phyloP scores from a whole-genome alignment of 305 asterid species.

The Plantago lanceolata region DNA sequence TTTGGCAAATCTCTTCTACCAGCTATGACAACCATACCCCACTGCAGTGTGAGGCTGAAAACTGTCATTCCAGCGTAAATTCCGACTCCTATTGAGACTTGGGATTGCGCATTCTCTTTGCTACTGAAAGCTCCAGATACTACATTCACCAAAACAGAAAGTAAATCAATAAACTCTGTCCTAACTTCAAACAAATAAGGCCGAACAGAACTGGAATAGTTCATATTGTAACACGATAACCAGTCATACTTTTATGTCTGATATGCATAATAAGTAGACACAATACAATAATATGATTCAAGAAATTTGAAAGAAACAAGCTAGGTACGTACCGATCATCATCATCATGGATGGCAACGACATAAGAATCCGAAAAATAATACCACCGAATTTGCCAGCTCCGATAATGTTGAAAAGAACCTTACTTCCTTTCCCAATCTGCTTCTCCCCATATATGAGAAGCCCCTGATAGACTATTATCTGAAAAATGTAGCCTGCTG shows the following conservation, averaged over 20 bases:
- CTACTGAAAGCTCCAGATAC: slow-evolving; percentile 47
- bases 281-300: too few relatives aligned
- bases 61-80: slow-evolving; percentile 53
- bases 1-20: slow-evolving; percentile 31
- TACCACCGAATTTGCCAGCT: slow-evolving; percentile 49
- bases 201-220: neutral
- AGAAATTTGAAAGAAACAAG: too few relatives aligned
- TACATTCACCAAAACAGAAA: slow-evolving; percentile 18
- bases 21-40: slow-evolving; percentile 46
- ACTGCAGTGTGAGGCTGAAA: slow-evolving; percentile 44
- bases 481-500: slow-evolving; percentile 45
- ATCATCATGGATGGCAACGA: slow-evolving; percentile 50
- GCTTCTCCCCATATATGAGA: slow-evolving; percentile 44
- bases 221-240: neutral
- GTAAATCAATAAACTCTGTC: neutral
- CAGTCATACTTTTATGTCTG: neutral
- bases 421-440: slow-evolving; percentile 47
- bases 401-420: slow-evolving; percentile 45
- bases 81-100: slow-evolving; percentile 52
- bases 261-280: too few relatives aligned
- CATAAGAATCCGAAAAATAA: slow-evolving; percentile 51
- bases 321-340: slow-evolving; percentile 31
- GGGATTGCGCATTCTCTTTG: slow-evolving; percentile 41
- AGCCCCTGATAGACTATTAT: slow-evolving; percentile 47
- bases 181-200: neutral